A percentile compares a stretch with the other conserved stretches of the same genome.
Evolutionary conservation across 805 yeast genomes (phyloP).

Genomic region (Wickerhamiella slavikovae): DNA sequence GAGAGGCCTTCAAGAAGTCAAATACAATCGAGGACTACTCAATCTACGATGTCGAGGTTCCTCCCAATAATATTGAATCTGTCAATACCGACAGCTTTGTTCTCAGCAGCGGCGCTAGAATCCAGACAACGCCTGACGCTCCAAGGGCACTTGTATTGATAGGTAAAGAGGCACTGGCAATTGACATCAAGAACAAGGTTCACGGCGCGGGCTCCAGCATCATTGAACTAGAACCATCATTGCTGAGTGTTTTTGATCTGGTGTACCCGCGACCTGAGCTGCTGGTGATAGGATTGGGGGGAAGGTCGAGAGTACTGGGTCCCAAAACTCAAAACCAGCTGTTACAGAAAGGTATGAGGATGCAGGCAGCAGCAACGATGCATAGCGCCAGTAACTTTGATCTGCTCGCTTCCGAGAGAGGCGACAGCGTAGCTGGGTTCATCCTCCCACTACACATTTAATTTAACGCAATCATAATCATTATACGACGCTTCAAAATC

Average conservation of each 20-base stretch:
- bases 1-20: slow-evolving; percentile 11
- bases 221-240: slow-evolving; percentile 27
- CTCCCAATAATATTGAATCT: slow-evolving; percentile 30
- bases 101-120: slow-evolving; percentile 30
- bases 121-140: slow-evolving; percentile 13
- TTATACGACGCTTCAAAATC: too few species aligned
- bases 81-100: slow-evolving; percentile 36
- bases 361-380: slow-evolving; percentile 42
- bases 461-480: too few species aligned
- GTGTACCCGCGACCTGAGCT: slow-evolving; percentile 64
- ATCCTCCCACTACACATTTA: slow-evolving; percentile 57
- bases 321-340: slow-evolving; percentile 31
- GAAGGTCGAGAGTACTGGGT: slow-evolving; percentile 36
- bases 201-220: slow-evolving; percentile 31
- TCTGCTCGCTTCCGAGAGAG: slow-evolving; percentile 60
- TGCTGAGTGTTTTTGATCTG: slow-evolving; percentile 29
- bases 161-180: slow-evolving; percentile 36
- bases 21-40: slow-evolving; percentile 20
- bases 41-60: slow-evolving; percentile 24
- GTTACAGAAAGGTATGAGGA: slow-evolving; percentile 40
- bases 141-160: slow-evolving; percentile 15
- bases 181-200: slow-evolving; percentile 23
- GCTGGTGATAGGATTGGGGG: slow-evolving; percentile 50
- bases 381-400: slow-evolving; percentile 55
- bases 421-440: slow-evolving; percentile 50